Base-by-base conservation (phyloP, 768 basidiomycete genomes). In the Russula sp. region DNA sequence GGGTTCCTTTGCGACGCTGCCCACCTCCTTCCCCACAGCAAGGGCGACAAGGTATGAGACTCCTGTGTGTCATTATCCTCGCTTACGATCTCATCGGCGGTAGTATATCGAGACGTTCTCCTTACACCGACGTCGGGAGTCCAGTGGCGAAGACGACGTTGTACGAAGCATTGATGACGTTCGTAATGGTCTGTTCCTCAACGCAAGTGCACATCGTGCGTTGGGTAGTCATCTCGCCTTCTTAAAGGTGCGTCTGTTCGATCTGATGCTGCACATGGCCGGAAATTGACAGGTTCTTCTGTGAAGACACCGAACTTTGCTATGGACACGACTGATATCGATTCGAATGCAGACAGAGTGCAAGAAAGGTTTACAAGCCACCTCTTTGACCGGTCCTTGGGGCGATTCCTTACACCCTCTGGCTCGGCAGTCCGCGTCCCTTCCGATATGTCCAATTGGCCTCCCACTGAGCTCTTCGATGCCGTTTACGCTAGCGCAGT, bases 271-370 rank as follows among this genome's bases (percentile, higher is more conserved):
- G 53, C 39, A 55, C 42, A n/a, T 36, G 5, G 39, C 20, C 18
- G 1, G 14, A 43, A 14, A 18, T 18, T 34, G 32, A 55, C 18
- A n/a, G 25, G 5, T 43, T 32, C 41, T 43, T n/a, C 42, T 43
- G 54, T 34, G 54, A 6, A 55, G 54, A 55, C 54, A 11, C 42
- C 54, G 2, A 54, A 54, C 39, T 54, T 54, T 54, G 52, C 52
- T 9, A 54, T 54, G 52, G 39, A 54, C 13, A 41, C 25, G 8
- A 29, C 39, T 29, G 52, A 54, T 42, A 14, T 55, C 5, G 42
- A 55, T 36, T 9, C 54, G 16, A 43, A 43, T 43, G 54, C 54
- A 20, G 29, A 43, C 18, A 34, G 29, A 34, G 18, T 16, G 3
- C 10, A 55, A 22, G 54, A 34, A 34, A 55, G 41, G 8, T 20